Evolutionary conservation across 2,329 filamentous ascomycete genomes (phyloP).

Genomic region (Pseudogymnoascus sp.): DNA sequence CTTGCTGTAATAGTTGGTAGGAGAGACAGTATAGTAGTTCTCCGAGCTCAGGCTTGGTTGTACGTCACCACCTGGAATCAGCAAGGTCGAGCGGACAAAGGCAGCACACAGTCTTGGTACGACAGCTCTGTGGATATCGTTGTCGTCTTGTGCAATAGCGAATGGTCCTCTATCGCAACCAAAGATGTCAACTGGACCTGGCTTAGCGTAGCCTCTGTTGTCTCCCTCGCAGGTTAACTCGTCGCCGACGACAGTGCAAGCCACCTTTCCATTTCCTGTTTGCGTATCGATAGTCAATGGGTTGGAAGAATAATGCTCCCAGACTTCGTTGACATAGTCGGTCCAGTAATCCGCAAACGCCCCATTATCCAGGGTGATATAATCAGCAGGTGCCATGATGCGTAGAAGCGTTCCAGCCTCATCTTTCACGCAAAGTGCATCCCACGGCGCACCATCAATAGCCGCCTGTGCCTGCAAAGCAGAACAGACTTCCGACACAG

Average conservation of each 20-base stretch:
- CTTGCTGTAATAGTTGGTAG: slow-evolving; percentile 60
- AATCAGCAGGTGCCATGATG: slow-evolving; percentile 32
- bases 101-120: slow-evolving; percentile 68
- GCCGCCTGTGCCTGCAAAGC: slow-evolving; percentile 45
- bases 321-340: slow-evolving; percentile 38
- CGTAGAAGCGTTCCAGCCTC: slow-evolving; percentile 28
- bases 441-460: slow-evolving; percentile 51
- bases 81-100: slow-evolving; percentile 64
- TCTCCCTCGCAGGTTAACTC: neutral
- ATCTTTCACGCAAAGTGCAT: slow-evolving; percentile 35
- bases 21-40: slow-evolving; percentile 45
- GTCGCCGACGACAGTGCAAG: slow-evolving; percentile 34
- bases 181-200: slow-evolving; percentile 40
- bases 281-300: slow-evolving; percentile 57
- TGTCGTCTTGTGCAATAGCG: slow-evolving; percentile 19
- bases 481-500: slow-evolving; percentile 45
- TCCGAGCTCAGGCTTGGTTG: slow-evolving; percentile 38
- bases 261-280: slow-evolving; percentile 45
- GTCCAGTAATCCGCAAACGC: slow-evolving; percentile 36
- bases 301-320: slow-evolving; percentile 32
- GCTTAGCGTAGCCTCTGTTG: slow-evolving; percentile 42
- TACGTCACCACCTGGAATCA: slow-evolving; percentile 34
- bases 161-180: slow-evolving; percentile 57
- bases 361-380: slow-evolving; percentile 28
- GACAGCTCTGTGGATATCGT: slow-evolving; percentile 31